Conservation (phyloP, 2,329 filamentous ascomycete genomes). For the Fusarium clavum region DNA sequence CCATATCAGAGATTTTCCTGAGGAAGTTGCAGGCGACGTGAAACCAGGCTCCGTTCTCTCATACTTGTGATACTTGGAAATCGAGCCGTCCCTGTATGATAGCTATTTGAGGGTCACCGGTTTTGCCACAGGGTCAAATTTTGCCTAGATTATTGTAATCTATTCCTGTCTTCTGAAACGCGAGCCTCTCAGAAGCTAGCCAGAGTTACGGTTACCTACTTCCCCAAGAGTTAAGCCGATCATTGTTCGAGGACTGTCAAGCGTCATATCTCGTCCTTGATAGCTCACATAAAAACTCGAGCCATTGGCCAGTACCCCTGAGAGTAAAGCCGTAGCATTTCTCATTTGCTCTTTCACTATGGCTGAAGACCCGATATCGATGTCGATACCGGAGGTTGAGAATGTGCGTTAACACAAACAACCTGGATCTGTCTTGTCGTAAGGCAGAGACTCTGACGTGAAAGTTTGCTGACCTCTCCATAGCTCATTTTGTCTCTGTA, state of each 20-base stretch:
- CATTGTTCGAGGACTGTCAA: background rate
- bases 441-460: background rate
- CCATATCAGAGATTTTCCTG: background rate
- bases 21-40: background rate
- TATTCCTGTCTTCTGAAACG: background rate
- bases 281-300: background rate
- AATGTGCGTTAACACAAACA: slow-evolving; percentile 21
- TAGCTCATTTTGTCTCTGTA: slow-evolving; percentile 66
- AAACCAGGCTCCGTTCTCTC: background rate
- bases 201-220: background rate
- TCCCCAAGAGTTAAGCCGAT: background rate
- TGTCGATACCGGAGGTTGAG: slow-evolving; percentile 34
- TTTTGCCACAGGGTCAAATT: background rate
- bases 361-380: slow-evolving; percentile 32
- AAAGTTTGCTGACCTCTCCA: slow-evolving; percentile 25
- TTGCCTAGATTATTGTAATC: background rate
- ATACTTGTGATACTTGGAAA: background rate
- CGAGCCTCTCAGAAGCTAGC: background rate
- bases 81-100: background rate
- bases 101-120: background rate
- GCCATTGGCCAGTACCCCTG: background rate
- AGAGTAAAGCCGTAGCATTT: background rate
- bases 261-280: background rate
- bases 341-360: slow-evolving; percentile 5
- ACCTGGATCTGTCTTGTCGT: background rate